phyloP scores from a whole-genome alignment of 2,329 filamentous ascomycete species.

The Scedosporium minutisporum region DNA sequence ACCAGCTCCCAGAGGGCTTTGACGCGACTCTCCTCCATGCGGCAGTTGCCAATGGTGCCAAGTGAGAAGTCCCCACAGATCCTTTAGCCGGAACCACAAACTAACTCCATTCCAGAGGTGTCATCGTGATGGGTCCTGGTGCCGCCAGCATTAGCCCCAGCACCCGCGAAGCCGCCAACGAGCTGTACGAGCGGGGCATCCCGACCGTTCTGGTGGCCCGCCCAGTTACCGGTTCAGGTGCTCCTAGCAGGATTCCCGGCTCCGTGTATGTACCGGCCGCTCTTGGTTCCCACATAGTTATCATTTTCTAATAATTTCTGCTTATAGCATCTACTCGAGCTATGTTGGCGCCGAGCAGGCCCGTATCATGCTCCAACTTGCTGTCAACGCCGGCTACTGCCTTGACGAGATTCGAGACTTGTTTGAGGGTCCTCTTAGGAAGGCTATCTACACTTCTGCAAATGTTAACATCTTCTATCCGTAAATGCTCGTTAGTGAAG shows the following conservation, averaged over 20 bases:
- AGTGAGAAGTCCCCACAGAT: slow-evolving; percentile 10
- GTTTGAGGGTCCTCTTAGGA: slow-evolving; percentile 17
- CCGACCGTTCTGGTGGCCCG: slow-evolving; percentile 19
- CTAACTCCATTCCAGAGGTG: slow-evolving; percentile 12
- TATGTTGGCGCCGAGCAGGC: slow-evolving; percentile 12
- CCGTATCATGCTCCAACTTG: slow-evolving; percentile 21
- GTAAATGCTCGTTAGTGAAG: not conserved
- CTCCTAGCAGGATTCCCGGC: slow-evolving; percentile 10
- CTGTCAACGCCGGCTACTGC: slow-evolving; percentile 17
- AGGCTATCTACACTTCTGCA: slow-evolving; percentile 4
- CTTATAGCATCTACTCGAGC: not conserved
- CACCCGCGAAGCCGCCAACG: slow-evolving; percentile 16
- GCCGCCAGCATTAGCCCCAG: slow-evolving; percentile 18
- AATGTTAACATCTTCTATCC: not conserved
- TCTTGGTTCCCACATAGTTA: not conserved
- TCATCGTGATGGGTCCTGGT: slow-evolving; percentile 22
- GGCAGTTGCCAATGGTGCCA: slow-evolving; percentile 21
- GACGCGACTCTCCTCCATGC: slow-evolving; percentile 20
- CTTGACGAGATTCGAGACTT: slow-evolving; percentile 19
- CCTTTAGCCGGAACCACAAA: no score
- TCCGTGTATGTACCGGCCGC: slow-evolving; percentile 1
- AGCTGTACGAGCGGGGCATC: slow-evolving; percentile 18
- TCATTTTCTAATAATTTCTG: no score
- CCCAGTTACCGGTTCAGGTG: slow-evolving; percentile 17
- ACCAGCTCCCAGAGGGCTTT: slow-evolving; percentile 18